Evolutionary conservation across 2,329 filamentous ascomycete genomes (phyloP).

Genomic region (Parafenestella ontariensis): DNA sequence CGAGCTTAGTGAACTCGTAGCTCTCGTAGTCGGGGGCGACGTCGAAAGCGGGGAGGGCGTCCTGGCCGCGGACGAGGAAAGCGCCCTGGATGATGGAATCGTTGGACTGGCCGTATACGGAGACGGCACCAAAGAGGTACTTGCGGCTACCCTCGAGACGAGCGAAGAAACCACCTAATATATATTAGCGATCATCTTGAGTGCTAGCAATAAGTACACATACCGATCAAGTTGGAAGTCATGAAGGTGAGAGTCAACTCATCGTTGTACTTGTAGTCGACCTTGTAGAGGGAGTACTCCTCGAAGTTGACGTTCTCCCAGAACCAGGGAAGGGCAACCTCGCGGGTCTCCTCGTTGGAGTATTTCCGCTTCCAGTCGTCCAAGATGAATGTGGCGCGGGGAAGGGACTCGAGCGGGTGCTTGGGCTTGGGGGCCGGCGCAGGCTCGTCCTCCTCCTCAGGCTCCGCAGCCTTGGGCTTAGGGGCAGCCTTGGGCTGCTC

Average conservation of each 20-base stretch:
- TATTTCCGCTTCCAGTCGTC: constrained; percentile 99
- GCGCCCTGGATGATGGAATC: constrained; percentile 91
- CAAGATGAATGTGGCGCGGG: constrained; percentile 79
- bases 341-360: constrained; percentile 90
- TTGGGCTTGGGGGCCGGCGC: constrained; percentile 83
- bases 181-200: constrained; percentile 17
- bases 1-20: constrained; percentile 96
- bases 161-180: constrained; percentile 83
- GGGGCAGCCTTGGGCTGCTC: constrained; percentile 66
- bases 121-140: constrained; percentile 91
- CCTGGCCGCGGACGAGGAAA: constrained; percentile 93
- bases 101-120: constrained; percentile 89
- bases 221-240: constrained; percentile 94
- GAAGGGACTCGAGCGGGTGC: constrained; percentile 90
- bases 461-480: constrained; percentile 62
- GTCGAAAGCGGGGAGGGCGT: constrained; percentile 85
- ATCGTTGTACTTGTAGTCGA: constrained; percentile 99
- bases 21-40: constrained; percentile 97
- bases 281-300: constrained; percentile 94
- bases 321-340: constrained; percentile 92
- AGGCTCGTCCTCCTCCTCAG: constrained; percentile 69
- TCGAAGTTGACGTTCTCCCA: constrained; percentile 95
- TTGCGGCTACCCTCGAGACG: constrained; percentile 98
- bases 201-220: constrained; percentile 22
- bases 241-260: constrained; percentile 98